Base-by-base conservation (phyloP, 192 early-diverging fungal genomes). In the Backusella tarrabulga region DNA sequence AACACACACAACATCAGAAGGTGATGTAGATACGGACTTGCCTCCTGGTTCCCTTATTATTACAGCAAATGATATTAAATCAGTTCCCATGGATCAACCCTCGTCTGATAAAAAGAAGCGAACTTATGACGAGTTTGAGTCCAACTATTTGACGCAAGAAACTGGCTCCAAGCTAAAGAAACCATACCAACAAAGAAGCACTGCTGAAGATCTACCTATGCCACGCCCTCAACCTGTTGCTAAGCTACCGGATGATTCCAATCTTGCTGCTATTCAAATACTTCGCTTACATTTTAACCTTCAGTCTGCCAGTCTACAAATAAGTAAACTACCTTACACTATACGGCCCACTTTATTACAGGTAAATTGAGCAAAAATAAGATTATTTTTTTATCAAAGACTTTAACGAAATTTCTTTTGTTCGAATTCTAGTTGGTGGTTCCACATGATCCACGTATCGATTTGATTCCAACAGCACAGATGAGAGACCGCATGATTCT, bases 401-500 rank as follows among this genome's bases (percentile, higher is more conserved):
- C 17, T 29, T 29, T 4, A 63, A 23, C 11, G 21, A 23, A 63
- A 2, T 63, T 63, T 63, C 9, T 29, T 63, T 19, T 60, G 21
- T 60, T 60, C 3, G 4, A 29, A 29, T 8, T 29, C 12, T 63
- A 63, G 56, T 29, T 63, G 12, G 29, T 32, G 0, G 12, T 63
- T 63, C 56, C 56, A 29, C 56, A 63, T 12, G 56, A 63, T 29
- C 56, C 56, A 29, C 56, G 56, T 14, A 63, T 63, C 12, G 56
- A 63, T 63, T 29, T 63, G 26, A 63, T 63, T 29, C 56, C 56
- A 63, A 63, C 56, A 63, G 56, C 56, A 29, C 56, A 63, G 12
- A 63, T 63, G 56, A 63, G 56, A 63, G 56, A 63, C 26, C 56
- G 56, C 23, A 63, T 63, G 56, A 63, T 63, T 63, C 56, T 63